phyloP scores from a whole-genome alignment of 768 basidiomycete species.

The Strobilomyces echinocephalus region DNA sequence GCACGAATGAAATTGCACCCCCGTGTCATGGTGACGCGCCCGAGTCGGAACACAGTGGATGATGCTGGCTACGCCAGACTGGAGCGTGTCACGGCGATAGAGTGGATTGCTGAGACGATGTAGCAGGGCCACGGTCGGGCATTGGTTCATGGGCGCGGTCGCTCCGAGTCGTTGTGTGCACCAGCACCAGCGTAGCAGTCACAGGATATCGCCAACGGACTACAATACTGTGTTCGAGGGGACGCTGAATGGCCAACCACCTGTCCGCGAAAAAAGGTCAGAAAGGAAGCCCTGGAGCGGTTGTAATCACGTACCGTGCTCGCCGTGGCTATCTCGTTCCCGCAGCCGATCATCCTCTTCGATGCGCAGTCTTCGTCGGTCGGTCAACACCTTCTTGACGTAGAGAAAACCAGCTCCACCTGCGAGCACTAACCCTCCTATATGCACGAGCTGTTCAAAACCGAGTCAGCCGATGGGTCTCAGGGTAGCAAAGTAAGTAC shows the following conservation, averaged over 20 bases:
- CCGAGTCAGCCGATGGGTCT: not conserved
- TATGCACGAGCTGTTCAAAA: constrained; percentile 17
- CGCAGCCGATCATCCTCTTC: constrained; percentile 15
- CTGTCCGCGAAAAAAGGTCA: constrained; percentile 5
- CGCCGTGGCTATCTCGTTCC: constrained; percentile 6
- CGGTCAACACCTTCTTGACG: constrained; percentile 26
- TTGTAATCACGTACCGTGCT: not conserved
- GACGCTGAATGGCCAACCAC: not conserved
- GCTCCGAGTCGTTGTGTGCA: no score
- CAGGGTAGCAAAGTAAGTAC: not conserved
- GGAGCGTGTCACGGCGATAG: not conserved
- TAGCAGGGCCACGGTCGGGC: not conserved
- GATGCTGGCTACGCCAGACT: not conserved
- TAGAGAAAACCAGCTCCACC: constrained; percentile 30
- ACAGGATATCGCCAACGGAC: no score
- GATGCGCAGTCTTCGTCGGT: constrained; percentile 22
- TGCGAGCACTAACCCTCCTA: constrained; percentile 26
- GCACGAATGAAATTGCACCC: not conserved
- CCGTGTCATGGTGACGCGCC: constrained; percentile 2
- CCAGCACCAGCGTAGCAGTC: no score
- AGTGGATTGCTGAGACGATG: not conserved
- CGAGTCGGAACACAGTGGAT: not conserved
- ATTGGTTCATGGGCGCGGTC: constrained; percentile 5
- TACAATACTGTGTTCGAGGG: constrained; percentile 3
- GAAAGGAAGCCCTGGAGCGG: not conserved